Evolutionary conservation across 2,329 filamentous ascomycete species (phyloP).

Genomic region (Trichocomaceae sp.): DNA sequence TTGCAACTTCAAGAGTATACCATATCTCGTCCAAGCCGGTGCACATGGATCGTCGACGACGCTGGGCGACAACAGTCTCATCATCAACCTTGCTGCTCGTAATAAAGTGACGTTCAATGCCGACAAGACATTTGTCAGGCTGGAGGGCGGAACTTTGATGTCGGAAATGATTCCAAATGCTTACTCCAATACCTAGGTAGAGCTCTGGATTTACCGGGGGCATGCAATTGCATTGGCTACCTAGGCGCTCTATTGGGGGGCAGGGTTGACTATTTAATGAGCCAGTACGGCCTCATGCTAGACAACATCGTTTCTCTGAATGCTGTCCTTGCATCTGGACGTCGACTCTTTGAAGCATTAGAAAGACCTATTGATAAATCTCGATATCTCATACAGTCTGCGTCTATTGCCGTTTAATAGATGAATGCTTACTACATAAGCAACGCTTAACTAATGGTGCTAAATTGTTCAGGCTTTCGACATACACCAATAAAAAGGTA

Average conservation of each 20-base stretch:
- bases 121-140: conserved; percentile 20
- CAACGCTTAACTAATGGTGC: no score
- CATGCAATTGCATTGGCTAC: conserved; percentile 28
- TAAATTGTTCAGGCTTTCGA: no score
- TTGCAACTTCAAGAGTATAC: neutral
- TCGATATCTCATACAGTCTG: no score
- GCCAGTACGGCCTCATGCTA: conserved; percentile 22
- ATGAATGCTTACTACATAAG: no score
- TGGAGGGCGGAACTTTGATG: conserved; percentile 16
- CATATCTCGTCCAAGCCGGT: conserved; percentile 10
- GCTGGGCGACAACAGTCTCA: conserved; percentile 17
- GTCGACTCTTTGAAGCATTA: no score
- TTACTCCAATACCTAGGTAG: conserved; percentile 18
- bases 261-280: conserved; percentile 14
- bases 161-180: conserved; percentile 12
- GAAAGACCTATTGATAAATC: no score
- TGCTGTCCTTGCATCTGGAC: conserved; percentile 36
- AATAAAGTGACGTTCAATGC: conserved; percentile 21
- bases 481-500: no score
- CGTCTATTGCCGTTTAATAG: no score
- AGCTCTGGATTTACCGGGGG: conserved; percentile 24
- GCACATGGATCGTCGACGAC: conserved; percentile 8
- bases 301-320: conserved; percentile 38
- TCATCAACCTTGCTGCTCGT: conserved; percentile 26
- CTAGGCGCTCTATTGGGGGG: conserved; percentile 22